Evolutionary conservation across 2,329 filamentous ascomycete genomes (phyloP), one percentile per base, ranked within the genome.

Genomic region (Aaosphaeria pasadenensis): DNA sequence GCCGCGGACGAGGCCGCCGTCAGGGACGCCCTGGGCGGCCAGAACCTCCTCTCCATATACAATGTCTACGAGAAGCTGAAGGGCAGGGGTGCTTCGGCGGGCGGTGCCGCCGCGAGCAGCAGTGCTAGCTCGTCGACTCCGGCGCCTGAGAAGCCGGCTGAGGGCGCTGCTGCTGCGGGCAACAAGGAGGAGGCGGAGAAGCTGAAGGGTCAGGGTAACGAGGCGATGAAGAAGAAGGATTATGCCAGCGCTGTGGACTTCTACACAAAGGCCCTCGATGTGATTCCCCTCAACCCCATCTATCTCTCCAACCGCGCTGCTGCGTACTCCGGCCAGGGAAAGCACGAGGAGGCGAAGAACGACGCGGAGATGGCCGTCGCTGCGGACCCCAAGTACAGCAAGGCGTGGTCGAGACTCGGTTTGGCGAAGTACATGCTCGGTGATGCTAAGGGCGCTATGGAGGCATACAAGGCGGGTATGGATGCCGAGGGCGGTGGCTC

Each of bases 251-350:
- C 94, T 53, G 90, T 97, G 68, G 85, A 89, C 60, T 78, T 88
- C 58, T 99, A 99, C 80, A 89, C 89, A 29, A 81, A 92, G 71
- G 94, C 94, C 4, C 84, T 99, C 29, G 80, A 83, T 47, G 78
- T 96, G 45, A 76, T 89, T 58, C 90, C 94, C 1, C 78, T 83
- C 57, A 97, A 99, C 76, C 89, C 91, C 36, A 94, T 99, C 73
- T 99, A 94, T 80, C 87, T 99, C 38, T 96, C 90, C 54, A 99
- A 99, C 83, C 90, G 94, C 58, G 94, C 94, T 7, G 94, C 94
- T 42, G 94, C 94, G 5, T 89, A 95, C 79, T 91, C 86, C 30
- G 92, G 90, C 24, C 84, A 84, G 53, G 83, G 85, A 60, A 86
- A 96, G 73, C 91, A 97, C 76, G 84, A 87, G 53, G 85, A 88